Evolutionary conservation across 441 rosid genomes (phyloP).

Genomic region (Sinapis alba): DNA sequence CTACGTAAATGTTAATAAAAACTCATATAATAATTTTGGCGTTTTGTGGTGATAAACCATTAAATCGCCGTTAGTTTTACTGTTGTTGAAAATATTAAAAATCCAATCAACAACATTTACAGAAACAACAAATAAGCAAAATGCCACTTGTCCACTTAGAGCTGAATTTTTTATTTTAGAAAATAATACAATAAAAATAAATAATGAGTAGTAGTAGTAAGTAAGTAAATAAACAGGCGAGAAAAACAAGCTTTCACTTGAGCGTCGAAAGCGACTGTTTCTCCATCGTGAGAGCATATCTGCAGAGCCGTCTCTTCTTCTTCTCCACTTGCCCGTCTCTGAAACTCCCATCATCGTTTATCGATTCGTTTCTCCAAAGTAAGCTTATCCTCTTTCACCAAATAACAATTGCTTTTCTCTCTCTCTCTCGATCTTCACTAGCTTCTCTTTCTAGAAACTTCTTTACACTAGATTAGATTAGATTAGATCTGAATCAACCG

Average conservation of each 20-base stretch:
- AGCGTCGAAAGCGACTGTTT: constrained; percentile 11
- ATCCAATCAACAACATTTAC: background rate
- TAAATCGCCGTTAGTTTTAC: no score
- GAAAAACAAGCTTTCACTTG: constrained; percentile 14
- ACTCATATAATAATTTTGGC: no score
- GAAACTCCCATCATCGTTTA: background rate
- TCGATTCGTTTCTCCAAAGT: constrained; percentile 2
- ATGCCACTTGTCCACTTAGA: constrained; percentile 5
- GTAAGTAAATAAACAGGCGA: background rate
- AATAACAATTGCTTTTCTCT: background rate
- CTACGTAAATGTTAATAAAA: no score
- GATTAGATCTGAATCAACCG: background rate
- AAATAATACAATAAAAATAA: background rate
- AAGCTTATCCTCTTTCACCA: background rate
- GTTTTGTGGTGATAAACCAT: no score
- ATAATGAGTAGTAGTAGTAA: background rate
- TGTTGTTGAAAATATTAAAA: background rate
- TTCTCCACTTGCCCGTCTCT: constrained; percentile 14
- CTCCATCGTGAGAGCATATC: constrained; percentile 19
- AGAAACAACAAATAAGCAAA: background rate
- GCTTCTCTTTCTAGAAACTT: background rate
- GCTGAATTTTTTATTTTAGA: background rate
- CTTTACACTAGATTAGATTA: constrained; percentile 14
- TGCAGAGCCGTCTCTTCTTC: constrained; percentile 1
- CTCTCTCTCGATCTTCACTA: constrained; percentile 13